Base-by-base conservation (phyloP, 208 protist species). In the Leishmania turanica region DNA sequence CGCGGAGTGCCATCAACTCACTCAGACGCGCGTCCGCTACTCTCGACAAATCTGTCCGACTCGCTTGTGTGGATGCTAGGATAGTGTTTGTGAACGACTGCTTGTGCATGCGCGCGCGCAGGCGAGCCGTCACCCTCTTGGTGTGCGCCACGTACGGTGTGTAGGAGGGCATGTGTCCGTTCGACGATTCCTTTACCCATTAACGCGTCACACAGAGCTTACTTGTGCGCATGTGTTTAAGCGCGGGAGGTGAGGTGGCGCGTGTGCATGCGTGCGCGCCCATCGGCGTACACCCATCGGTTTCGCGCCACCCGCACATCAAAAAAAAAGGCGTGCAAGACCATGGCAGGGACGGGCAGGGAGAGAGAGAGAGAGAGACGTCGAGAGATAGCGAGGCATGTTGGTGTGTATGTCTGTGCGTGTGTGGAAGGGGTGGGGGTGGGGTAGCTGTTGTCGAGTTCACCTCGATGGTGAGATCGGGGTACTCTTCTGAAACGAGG, bases 21-120 rank as follows among this genome's bases (percentile, higher is more conserved):
- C 81, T 9, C 73, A 96, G 73, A 17, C 87, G 84, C 37, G 85
- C 80, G 53, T 88, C 74, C 0, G 90, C 90, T 3, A 93, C 53
- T 24, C 56, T 75, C 15, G 84, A 89, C 13, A 79, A 56, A 2
- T 90, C 79, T 3, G 84, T 87, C 34, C 86, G 71, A 15, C 24
- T 8, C 19, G 64, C 72, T n/a, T 73, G 45, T 75, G 86, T 60
- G 3, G 45, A 58, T 9, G 80, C 56, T 65, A 84, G 82, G 27
- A 87, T 49, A 15, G 79, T 24, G 69, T 78, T 84, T 17, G 73
- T 74, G 73, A 85, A 94, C 58, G 90, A 84, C 84, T 97, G 94
- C 9, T 40, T 62, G 81, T 97, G 93, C 76, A 95, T 85, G 68
- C 90, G 88, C 27, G 89, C 91, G 1, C 91, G 93, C 85, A 97